Evolutionary conservation across 306 rosid genomes (phyloP), one percentile per base, ranked within the genome.

Genomic region (Casuarina cunninghamiana): DNA sequence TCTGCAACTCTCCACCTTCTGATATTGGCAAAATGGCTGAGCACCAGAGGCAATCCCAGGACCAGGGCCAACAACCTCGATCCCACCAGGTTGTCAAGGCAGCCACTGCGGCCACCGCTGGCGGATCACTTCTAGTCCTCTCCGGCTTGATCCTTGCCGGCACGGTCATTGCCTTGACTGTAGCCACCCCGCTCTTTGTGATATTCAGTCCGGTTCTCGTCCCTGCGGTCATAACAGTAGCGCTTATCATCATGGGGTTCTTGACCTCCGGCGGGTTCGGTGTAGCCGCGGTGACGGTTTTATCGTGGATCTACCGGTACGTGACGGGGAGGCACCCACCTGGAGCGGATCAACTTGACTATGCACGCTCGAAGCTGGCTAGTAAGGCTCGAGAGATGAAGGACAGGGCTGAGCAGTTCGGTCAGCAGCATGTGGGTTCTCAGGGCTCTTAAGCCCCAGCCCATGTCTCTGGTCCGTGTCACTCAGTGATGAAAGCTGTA

Each of bases 121-220:
- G 97, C 0, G 90, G 95, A 0, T 94, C 97, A 6, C 85, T 94
- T 38, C 43, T 94, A 4, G 71, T 89, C 49, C 85, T 92, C 39
- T 84, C 98, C 0, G 89, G 85, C 0, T 54, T 94, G 53, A 54
- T 84, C 6, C 60, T 89, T 0, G 86, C 92, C 1, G 88, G 73
- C 0, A 88, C 97, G 0, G 92, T 92, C 16, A 84, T 94, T 0
- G 87, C 79, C 0, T 79, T 94, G 37, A 85, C 97, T 54, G 35
- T 89, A 0, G 86, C 73, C 1, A 92, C 93, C 0, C 98, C 97
- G 0, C 79, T 94, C 58, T 82, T 94, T 0, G 91, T 92, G 26
- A 77, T 94, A n/a, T 94, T 92, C 88, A 94, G 98, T 10, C 98
- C 97, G 1, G 93, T 92, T 26, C 86, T 94, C 0, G 88, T 94